A percentile compares a stretch with the other conserved stretches of the same genome.
phyloP scores from a whole-genome alignment of 208 protist genomes.

The Trypanosoma avium region DNA sequence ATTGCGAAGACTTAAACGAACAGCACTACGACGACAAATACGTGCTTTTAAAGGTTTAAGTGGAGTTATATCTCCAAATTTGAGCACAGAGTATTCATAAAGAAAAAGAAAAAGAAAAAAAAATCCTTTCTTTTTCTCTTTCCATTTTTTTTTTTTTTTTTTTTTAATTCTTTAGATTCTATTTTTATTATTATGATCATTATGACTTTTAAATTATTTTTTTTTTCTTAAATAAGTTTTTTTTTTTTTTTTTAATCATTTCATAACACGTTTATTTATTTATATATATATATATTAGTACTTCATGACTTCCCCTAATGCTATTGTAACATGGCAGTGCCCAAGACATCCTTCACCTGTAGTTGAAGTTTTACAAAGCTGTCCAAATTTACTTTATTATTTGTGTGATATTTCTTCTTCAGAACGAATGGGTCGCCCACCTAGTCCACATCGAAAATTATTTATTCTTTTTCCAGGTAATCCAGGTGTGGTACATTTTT shows the following conservation, averaged over 20 bases:
- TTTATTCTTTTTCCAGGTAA: conserved; percentile 79
- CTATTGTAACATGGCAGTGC: conserved; percentile 36
- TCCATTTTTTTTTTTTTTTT: not conserved
- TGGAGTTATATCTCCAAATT: not conserved
- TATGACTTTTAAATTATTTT: not conserved
- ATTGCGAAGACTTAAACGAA: conserved; percentile 1
- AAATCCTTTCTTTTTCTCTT: not conserved
- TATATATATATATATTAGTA: conserved; percentile 13
- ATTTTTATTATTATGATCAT: not conserved
- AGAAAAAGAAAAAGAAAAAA: too few species aligned
- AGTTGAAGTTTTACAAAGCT: conserved; percentile 70
- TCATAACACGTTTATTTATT: not conserved
- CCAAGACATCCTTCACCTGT: conserved; percentile 26
- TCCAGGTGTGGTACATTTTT: conserved; percentile 71
- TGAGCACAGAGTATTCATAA: not conserved
- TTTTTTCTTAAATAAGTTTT: too few species aligned
- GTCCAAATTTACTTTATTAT: conserved; percentile 40
- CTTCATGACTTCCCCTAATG: conserved; percentile 11
- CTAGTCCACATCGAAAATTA: conserved; percentile 27
- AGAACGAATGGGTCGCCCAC: conserved; percentile 4
- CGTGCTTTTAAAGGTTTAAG: not conserved
- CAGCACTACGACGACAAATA: not conserved
- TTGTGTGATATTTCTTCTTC: not conserved
- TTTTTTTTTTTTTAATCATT: not conserved
- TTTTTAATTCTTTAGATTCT: not conserved